Conservation (phyloP, 108 stramenopile genomes). For the Stephanodiscus triporus region DNA sequence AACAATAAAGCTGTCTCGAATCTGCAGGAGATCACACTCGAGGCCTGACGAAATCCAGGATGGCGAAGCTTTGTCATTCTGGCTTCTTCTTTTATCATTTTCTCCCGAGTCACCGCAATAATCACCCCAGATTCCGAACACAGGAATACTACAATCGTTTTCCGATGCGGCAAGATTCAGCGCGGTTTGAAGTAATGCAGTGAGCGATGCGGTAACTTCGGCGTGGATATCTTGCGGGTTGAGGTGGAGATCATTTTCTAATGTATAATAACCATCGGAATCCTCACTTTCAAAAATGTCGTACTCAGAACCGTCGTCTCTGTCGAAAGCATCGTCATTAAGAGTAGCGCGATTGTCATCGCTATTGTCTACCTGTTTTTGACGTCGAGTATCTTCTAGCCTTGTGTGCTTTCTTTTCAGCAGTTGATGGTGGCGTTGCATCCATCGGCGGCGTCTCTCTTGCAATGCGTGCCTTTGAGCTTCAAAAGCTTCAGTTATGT, state of each 20-base stretch:
- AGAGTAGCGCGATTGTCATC: conserved; percentile 2
- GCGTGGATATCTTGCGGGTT: conserved; percentile 25
- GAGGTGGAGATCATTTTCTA: conserved; percentile 17
- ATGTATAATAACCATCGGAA: conserved; percentile 6
- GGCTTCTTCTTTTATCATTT: conserved; percentile 1
- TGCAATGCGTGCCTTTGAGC: conserved; percentile 9
- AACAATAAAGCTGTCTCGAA: not conserved
- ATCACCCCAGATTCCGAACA: conserved; percentile 80
- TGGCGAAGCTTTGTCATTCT: conserved; percentile 12
- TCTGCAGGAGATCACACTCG: conserved; percentile 4
- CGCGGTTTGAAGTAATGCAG: conserved; percentile 65
- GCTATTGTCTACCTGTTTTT: not conserved
- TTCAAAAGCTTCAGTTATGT: conserved; percentile 19
- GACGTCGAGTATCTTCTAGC: not conserved
- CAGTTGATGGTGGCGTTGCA: not conserved
- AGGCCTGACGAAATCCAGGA: conserved; percentile 32
- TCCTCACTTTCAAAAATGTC: not conserved
- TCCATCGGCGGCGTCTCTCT: conserved; percentile 19
- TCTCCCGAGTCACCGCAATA: conserved; percentile 40
- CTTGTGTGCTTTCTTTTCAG: conserved; percentile 1
- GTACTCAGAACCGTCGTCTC: conserved; percentile 3
- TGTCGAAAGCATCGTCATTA: not conserved
- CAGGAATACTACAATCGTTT: conserved; percentile 71
- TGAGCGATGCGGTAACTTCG: conserved; percentile 30
- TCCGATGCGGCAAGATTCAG: conserved; percentile 68